Evolutionary conservation across 2,329 filamentous ascomycete genomes (phyloP), one percentile per base, ranked within the genome.

Genomic region (Penicillium sp.): DNA sequence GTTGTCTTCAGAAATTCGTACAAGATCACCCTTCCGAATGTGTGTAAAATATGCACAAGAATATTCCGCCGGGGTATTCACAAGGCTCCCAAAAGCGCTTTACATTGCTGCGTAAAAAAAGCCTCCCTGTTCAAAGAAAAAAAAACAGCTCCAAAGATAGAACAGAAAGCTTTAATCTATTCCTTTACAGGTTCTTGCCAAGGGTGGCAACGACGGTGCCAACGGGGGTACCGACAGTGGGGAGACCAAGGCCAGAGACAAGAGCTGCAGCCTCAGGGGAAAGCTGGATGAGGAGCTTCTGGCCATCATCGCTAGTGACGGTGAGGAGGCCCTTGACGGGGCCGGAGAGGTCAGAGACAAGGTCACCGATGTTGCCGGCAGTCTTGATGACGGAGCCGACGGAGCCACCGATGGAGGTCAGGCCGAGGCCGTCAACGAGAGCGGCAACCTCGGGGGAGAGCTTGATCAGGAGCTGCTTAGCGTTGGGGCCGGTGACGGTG

Each of bases 381-480:
- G 69, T 65, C 30, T 65, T 63, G 57, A 75, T 60, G 33, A 76
- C 64, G 48, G 61, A 38, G 45, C 73, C 73, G 28, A 69, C 60
- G 55, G 73, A 63, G 46, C 56, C 65, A 60, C 68, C 67, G 49
- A 74, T 64, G 53, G 60, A 57, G 55, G 70, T 64, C 38, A 75
- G 71, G 61, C 70, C 68, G 40, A 75, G 71, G 51, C 67, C 66
- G 57, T 63, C 51, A 58, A 75, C 57, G 56, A 75, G 71, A 26
- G 60, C 58, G 46, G 71, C 64, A 45, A 74, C 68, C 48, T 67
- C 64, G 55, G 73, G 73, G 64, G 65, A 69, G 40, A 76, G 70
- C 67, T 76, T 61, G 61, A 76, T 54, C 42, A 76, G 71, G 30
- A 76, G 73, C 30, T 65, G 59, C 63, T 71, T 63, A 48, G 67